Evolutionary conservation across 176 grass and related monocot genomes (phyloP).

Genomic region (Oryza officinalis): DNA sequence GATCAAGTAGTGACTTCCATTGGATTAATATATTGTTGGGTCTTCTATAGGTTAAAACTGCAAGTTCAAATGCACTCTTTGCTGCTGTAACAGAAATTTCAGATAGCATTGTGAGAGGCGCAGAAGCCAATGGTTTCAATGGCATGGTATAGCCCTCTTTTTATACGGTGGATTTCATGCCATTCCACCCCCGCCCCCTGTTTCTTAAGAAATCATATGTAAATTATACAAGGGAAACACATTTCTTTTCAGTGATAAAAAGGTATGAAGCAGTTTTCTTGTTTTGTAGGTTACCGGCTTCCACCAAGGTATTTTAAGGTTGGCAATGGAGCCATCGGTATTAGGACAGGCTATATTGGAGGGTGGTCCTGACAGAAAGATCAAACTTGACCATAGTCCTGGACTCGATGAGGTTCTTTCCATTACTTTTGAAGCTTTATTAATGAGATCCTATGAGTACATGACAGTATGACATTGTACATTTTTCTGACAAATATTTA

Average conservation of each 20-base stretch:
- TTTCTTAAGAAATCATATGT: not conserved
- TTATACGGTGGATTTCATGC: not conserved
- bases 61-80: slow-evolving; percentile 83
- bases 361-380: slow-evolving; percentile 81
- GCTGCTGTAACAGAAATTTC: slow-evolving; percentile 86
- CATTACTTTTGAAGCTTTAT: not conserved
- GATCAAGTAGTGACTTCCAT: slow-evolving; percentile 21
- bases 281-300: slow-evolving; percentile 71
- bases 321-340: slow-evolving; percentile 90
- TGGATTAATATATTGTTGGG: slow-evolving; percentile 37
- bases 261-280: not conserved
- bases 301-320: slow-evolving; percentile 78
- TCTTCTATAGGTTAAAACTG: slow-evolving; percentile 73
- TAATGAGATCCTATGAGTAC: not conserved
- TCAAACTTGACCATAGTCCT: slow-evolving; percentile 77
- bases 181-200: not conserved
- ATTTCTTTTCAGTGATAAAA: slow-evolving; percentile 22
- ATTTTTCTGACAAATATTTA: not conserved
- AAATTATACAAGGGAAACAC: not conserved
- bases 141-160: slow-evolving; percentile 67
- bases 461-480: not conserved
- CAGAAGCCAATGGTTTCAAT: slow-evolving; percentile 80
- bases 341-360: slow-evolving; percentile 83
- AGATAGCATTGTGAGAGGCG: slow-evolving; percentile 76
- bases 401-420: slow-evolving; percentile 77